Base-by-base conservation (phyloP, 768 basidiomycete species). In the Russula earlei region DNA sequence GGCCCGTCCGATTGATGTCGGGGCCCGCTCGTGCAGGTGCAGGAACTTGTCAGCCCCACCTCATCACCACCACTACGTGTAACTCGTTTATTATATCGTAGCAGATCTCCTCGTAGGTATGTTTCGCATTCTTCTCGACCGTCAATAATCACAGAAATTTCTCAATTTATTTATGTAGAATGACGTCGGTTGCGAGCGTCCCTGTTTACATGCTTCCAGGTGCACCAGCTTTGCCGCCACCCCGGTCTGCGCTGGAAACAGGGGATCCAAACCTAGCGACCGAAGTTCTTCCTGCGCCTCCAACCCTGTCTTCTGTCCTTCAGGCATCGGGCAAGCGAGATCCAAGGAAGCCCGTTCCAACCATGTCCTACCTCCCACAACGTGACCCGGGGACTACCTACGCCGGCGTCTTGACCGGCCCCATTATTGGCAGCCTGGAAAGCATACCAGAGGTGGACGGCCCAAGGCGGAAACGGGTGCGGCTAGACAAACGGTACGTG, bases 381-480 rank as follows among this genome's bases (percentile, higher is more conserved):
- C 81, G 83, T 66, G 90, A 92, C 76, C 90, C 90, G 60, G 89
- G 90, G 67, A 85, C 90, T 64, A 92, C 89, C 24, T 92, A 89
- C 75, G 82, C 85, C 68, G 86, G 84, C 57, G 78, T 85, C 67
- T 77, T 82, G 74, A 77, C 82, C 62, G 79, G 80, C 58, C 78
- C 84, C 66, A 75, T 83, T 47, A 60, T 63, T 41, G 62, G 67
- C 27, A 64, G 62, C 43, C 56, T 70, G 56, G 65, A 69, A 49
- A 60, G 64, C 61, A 74, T 77, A 65, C 75, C 79, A 64, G 83
- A 83, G 65, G 67, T 78, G 62, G 83, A 84, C 57, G 84, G 83
- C 47, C 74, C 82, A 52, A 77, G 82, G 69, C 73, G 82, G 67
- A 87, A 91, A 73, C 81, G 86, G 63, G 75, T 83, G 65, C 77